These are phyloP conservation scores for Wilcoxina mikolae DNA, from an alignment of 495 filamentous ascomycete genomes.

Conservation along the genomic window DNA sequence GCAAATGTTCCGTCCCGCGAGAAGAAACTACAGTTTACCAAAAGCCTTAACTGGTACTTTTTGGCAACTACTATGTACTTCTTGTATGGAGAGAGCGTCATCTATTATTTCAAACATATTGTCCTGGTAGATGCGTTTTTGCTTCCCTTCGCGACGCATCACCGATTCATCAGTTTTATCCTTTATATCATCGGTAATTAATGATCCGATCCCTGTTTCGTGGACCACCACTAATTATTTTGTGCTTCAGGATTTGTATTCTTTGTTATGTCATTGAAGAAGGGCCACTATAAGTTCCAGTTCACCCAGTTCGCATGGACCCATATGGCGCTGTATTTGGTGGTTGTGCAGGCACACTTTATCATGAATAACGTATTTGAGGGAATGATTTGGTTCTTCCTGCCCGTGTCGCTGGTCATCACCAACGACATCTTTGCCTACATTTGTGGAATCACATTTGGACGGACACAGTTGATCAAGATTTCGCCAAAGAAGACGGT, in stretches of 20 bases:
- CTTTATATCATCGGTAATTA: slow-evolving; percentile 85
- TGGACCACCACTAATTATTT: slow-evolving; percentile 9
- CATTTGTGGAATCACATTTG: slow-evolving; percentile 92
- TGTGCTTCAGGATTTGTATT: slow-evolving; percentile 73
- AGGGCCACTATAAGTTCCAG: slow-evolving; percentile 92
- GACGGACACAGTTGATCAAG: slow-evolving; percentile 92
- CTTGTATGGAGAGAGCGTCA: slow-evolving; percentile 93
- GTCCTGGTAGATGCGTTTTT: slow-evolving; percentile 87
- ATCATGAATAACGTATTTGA: slow-evolving; percentile 99
- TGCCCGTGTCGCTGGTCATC: slow-evolving; percentile 87
- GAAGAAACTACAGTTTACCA: slow-evolving; percentile 82
- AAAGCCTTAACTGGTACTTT: slow-evolving; percentile 97
- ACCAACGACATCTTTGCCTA: slow-evolving; percentile 99
- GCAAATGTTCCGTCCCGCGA: slow-evolving; percentile 84
- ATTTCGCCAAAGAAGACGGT: slow-evolving; percentile 99
- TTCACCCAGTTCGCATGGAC: slow-evolving; percentile 99
- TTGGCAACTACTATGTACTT: slow-evolving; percentile 98
- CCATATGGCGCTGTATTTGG: slow-evolving; percentile 96
- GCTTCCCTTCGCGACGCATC: slow-evolving; percentile 86
- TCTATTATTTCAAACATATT: slow-evolving; percentile 99
- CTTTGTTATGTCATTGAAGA: slow-evolving; percentile 91
- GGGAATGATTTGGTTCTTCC: slow-evolving; percentile 99
- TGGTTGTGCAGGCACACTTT: slow-evolving; percentile 96
- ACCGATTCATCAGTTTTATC: slow-evolving; percentile 96
- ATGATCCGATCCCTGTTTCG: neutral